Evolutionary conservation across 164 flowering plant genomes (phyloP).

Genomic region (Vitis vinifera): DNA sequence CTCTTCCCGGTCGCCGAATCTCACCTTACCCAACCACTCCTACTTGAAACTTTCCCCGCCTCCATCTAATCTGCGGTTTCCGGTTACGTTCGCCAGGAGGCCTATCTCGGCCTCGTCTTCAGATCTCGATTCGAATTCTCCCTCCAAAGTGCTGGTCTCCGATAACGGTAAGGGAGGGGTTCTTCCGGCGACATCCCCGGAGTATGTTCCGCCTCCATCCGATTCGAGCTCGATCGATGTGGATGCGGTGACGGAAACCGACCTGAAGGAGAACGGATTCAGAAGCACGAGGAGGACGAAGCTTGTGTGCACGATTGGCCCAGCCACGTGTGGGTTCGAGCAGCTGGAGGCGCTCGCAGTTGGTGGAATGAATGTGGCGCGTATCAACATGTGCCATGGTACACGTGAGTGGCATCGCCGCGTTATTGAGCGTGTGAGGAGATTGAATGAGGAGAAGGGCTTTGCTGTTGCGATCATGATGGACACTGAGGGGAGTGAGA

Average conservation of each 20-base stretch:
- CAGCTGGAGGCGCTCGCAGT: slow-evolving; percentile 89
- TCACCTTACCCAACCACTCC: slow-evolving; percentile 17
- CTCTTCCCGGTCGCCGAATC: slow-evolving; percentile 17
- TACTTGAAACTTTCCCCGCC: slow-evolving; percentile 11
- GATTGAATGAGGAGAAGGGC: slow-evolving; percentile 85
- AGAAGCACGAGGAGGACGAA: slow-evolving; percentile 67
- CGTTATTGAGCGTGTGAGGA: slow-evolving; percentile 69
- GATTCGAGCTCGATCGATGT: slow-evolving; percentile 49
- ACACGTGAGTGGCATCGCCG: slow-evolving; percentile 80
- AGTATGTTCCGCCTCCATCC: neutral
- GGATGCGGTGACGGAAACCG: slow-evolving; percentile 65
- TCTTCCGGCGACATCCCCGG: neutral
- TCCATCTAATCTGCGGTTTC: slow-evolving; percentile 14
- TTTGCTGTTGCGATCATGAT: slow-evolving; percentile 94
- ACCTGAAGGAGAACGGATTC: slow-evolving; percentile 75
- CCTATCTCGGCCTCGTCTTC: slow-evolving; percentile 25
- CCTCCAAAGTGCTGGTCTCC: slow-evolving; percentile 19
- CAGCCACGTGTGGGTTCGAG: slow-evolving; percentile 70
- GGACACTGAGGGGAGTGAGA: slow-evolving; percentile 98
- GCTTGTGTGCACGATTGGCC: slow-evolving; percentile 66
- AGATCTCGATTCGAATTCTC: slow-evolving; percentile 20
- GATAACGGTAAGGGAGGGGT: slow-evolving; percentile 15
- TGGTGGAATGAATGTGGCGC: slow-evolving; percentile 94
- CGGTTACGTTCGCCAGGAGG: slow-evolving; percentile 8
- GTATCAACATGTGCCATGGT: slow-evolving; percentile 95